Base-by-base conservation (phyloP, 257 asterid genomes). In the Phtheirospermum japonicum region DNA sequence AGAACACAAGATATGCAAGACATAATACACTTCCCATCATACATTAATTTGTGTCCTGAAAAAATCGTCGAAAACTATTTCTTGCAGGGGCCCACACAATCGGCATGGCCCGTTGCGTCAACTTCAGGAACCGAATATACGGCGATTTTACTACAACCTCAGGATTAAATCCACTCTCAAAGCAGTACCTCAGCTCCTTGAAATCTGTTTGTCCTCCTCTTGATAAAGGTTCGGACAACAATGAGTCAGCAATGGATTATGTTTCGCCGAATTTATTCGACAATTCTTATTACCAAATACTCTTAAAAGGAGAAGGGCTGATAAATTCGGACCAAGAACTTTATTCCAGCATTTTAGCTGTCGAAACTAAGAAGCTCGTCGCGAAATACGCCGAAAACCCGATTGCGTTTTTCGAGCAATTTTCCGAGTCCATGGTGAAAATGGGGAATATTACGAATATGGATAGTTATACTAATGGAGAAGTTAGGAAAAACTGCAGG, bases 81-180 rank as follows among this genome's bases (percentile, higher is more conserved):
- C 23, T 6, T 51, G 71, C 73, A 90, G 98, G 98, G 78, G 95
- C 95, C 17, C 98, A 90, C 64, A 90, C 98, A 7, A 88, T 90
- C 57, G 98, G 98, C 36, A 88, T 68, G 96, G 98, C 96, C 4
- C 70, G 96, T 6, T 90, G 96, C 56, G 83, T 71, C 50, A 88
- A 90, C 65, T 90, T 80, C 81, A 73, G 96, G 61, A 74, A 74
- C 45, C 80, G 97, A 76, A 85, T 90, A 31, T 88, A 88, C 11
- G 96, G 94, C 43, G 95, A 85, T 70, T 83, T 71, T 28, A 7
- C 46, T 28, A 13, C 52, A 42, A 83, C 94, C 45, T 67, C 90
- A 28, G 76, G 73, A 31, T 28, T 54, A 10, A 73, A 77, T 71
- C 77, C 86, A 63, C 39, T 71, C 12, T 79, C 98, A 18, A 61